Base-by-base conservation (phyloP, 345 rosid species). In the Salix caprea region DNA sequence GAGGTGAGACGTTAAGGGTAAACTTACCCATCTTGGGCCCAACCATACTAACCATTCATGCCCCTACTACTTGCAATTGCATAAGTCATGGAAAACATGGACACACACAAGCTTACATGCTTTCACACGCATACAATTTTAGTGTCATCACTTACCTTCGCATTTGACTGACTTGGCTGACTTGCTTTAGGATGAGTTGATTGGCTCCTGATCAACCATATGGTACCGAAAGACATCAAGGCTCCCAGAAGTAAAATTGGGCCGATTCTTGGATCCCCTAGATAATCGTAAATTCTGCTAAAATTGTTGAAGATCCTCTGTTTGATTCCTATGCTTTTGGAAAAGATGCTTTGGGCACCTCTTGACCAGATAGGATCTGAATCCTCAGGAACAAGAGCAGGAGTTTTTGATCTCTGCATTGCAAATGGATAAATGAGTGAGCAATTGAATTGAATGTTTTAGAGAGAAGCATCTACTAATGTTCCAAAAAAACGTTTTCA, bases 251-350 rank as follows among this genome's bases (percentile, higher is more conserved):
- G 94, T 86, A 95, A 85, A 78, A 84, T 81, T 0, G 99, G 93
- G 62, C 99, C 97, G 48, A 91, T 84, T 77, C 99, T 90, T 46
- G 97, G 97, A 81, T 93, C 97, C 54, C 81, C 86, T 52, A 95
- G 60, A 69, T 78, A 82, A 84, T 89, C 92, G 46, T 42, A 78
- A 80, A 78, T 42, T 83, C 75, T 79, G 69, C 70, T 81, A 67
- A 77, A 52, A 54, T 85, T 65, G 70, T 83, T 76, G 44, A 1
- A 64, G 75, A 88, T 26, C 83, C 78, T 87, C 58, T 84, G 88
- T 80, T 87, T 91, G 78, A 89, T 72, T 82, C 92, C 91, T n/a
- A 69, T 73, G 84, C 89, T 82, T 79, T 77, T 87, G 14, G 96
- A 90, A 65, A 85, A n/a, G 68, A 88, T 74, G 62, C 71, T 77